A percentile compares a stretch with the other conserved stretches of the same genome.
These are phyloP conservation scores for Schizothecium vesticola DNA, from an alignment of 495 filamentous ascomycete species.

Conservation along the genomic window DNA sequence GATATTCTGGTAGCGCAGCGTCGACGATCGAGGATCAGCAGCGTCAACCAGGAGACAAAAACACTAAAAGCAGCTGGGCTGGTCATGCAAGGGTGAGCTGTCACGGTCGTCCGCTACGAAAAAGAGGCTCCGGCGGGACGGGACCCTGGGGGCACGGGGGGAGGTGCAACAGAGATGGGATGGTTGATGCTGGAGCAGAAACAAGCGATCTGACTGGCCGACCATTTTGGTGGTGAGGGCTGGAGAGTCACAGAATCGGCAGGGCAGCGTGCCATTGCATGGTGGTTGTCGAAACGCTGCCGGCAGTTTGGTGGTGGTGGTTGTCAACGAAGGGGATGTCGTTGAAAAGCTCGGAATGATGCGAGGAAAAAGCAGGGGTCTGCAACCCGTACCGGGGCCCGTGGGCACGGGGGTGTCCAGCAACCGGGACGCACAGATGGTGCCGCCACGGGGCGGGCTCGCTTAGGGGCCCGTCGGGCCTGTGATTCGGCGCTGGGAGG, in stretches of 20 bases:
- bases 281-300: background rate
- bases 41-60: background rate
- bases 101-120: background rate
- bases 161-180: background rate
- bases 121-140: background rate
- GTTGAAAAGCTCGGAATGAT: background rate
- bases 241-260: background rate
- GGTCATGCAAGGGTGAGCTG: background rate
- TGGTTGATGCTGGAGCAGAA: background rate
- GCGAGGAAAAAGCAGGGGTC: slow-evolving; percentile 6
- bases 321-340: background rate
- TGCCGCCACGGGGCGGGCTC: background rate
- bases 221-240: background rate
- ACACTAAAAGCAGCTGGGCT: background rate
- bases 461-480: slow-evolving; percentile 6
- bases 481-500: slow-evolving; percentile 9
- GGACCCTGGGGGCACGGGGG: background rate
- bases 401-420: slow-evolving; percentile 6
- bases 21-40: slow-evolving; percentile 1
- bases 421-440: slow-evolving; percentile 8
- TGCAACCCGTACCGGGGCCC: slow-evolving; percentile 1
- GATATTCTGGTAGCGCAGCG: slow-evolving; percentile 6
- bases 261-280: background rate
- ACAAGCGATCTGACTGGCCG: background rate
- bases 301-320: background rate